These are phyloP conservation scores for Pouteria campechiana DNA, from an alignment of 179 eudicot genomes.

Conservation along the genomic window DNA sequence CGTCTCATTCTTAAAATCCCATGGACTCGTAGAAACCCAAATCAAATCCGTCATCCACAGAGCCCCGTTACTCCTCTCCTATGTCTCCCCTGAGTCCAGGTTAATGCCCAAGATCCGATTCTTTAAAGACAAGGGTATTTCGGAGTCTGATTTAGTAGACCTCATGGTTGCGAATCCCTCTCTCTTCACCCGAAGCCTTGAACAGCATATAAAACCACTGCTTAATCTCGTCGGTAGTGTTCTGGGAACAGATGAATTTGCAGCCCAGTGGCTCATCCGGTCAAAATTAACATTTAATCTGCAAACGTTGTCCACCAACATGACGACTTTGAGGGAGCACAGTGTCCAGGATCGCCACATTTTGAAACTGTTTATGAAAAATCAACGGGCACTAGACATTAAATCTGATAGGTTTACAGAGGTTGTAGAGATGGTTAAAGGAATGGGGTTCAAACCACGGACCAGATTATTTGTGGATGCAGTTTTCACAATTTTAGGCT, in stretches of 20 bases:
- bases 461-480: neutral
- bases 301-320: neutral
- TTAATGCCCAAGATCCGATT: constrained; percentile 4
- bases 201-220: neutral
- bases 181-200: neutral
- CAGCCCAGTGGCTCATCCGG: neutral
- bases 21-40: constrained; percentile 2
- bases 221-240: neutral
- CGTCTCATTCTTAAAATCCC: neutral
- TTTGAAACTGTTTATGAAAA: neutral
- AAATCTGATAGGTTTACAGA: neutral
- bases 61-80: neutral
- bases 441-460: constrained; percentile 2
- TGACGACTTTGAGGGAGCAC: neutral
- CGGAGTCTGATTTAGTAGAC: neutral
- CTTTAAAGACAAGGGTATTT: neutral
- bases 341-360: neutral
- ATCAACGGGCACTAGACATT: neutral
- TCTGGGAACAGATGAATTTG: neutral
- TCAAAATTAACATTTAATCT: neutral
- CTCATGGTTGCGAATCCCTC: neutral
- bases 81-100: neutral
- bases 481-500: neutral
- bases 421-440: neutral
- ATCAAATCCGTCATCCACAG: neutral